Percentiles rank a stretch among this genome's conserved stretches.
Evolutionary conservation across 345 rosid genomes (phyloP).

Genomic region (Sonneratia caseolaris): DNA sequence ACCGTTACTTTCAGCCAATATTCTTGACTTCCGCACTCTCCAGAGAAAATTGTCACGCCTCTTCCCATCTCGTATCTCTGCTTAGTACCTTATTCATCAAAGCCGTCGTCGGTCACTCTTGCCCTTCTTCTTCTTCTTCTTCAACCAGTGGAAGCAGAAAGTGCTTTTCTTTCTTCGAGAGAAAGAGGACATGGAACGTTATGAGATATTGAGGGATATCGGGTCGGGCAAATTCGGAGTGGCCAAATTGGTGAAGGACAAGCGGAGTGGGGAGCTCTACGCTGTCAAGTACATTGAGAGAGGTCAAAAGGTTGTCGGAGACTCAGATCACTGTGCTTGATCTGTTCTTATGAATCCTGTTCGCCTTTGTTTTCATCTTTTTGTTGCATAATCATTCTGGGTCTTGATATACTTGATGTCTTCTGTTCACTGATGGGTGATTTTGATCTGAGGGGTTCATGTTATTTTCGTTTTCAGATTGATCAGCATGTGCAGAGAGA

Average conservation of each 20-base stretch:
- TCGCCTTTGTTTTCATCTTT: no score
- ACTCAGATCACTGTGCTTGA: background rate
- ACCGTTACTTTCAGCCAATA: background rate
- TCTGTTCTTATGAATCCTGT: background rate
- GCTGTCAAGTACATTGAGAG: constrained; percentile 82
- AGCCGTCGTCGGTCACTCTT: background rate
- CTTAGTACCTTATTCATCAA: background rate
- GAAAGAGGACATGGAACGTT: constrained; percentile 47
- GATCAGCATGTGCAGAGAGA: constrained; percentile 95
- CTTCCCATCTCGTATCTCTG: no score
- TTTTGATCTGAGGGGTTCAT: background rate
- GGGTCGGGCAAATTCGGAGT: constrained; percentile 92
- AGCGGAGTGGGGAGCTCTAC: constrained; percentile 43
- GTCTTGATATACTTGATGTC: background rate
- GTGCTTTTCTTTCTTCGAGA: no score
- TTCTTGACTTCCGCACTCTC: background rate
- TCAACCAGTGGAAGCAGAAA: background rate
- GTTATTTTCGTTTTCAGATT: constrained; percentile 35
- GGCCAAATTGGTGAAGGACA: constrained; percentile 71
- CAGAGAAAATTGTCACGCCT: background rate
- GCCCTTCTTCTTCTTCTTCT: background rate
- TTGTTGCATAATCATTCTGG: no score
- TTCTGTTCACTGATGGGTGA: background rate
- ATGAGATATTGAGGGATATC: constrained; percentile 68
- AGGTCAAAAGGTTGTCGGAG: constrained; percentile 52